Evolutionary conservation across 2,329 filamentous ascomycete genomes (phyloP).

Genomic region (Emmonsiellopsis sp.): DNA sequence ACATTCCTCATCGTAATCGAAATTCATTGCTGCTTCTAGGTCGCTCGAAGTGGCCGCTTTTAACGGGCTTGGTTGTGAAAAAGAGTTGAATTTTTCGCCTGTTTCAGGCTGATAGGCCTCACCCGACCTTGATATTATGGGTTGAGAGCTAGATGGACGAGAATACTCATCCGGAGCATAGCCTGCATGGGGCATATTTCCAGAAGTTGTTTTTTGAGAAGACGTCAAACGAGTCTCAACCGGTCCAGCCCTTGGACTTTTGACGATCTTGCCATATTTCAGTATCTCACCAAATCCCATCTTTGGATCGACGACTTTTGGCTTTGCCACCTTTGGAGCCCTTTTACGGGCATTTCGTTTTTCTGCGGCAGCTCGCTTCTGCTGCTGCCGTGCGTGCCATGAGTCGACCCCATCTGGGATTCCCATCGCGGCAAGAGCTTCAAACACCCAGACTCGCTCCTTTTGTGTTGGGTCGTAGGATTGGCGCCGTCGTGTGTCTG

Average conservation of each 20-base stretch:
- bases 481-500: conserved; percentile 16
- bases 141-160: not conserved
- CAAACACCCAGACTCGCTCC: conserved; percentile 61
- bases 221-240: not conserved
- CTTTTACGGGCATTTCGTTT: conserved; percentile 22
- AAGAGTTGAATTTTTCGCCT: not conserved
- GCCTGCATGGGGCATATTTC: not conserved
- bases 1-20: conserved; percentile 7
- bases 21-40: conserved; percentile 7
- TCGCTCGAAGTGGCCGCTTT: conserved; percentile 2
- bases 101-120: not conserved
- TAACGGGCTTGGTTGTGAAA: not conserved
- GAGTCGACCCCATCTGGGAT: conserved; percentile 56
- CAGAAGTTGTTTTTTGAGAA: not conserved
- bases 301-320: conserved; percentile 25
- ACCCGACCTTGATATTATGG: not conserved
- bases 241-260: conserved; percentile 14
- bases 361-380: conserved; percentile 21
- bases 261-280: conserved; percentile 32
- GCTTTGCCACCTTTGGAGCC: conserved; percentile 26
- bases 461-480: conserved; percentile 55
- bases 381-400: conserved; percentile 46
- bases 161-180: not conserved
- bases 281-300: conserved; percentile 35
- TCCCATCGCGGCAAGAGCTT: conserved; percentile 54